These are phyloP conservation scores for Salix dunnii DNA, from an alignment of 345 rosid species.

Conservation along the genomic window DNA sequence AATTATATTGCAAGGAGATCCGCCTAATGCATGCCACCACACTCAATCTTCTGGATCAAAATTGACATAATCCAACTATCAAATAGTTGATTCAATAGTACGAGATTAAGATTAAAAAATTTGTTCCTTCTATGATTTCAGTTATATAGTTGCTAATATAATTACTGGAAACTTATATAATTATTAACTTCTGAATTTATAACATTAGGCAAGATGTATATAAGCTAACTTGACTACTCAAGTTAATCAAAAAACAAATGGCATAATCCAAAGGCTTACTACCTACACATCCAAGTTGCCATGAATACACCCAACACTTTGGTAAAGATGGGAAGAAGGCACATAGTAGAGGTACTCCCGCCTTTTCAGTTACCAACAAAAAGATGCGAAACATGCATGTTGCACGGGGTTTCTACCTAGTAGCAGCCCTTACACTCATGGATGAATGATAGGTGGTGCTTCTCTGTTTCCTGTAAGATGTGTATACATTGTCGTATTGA, in stretches of 20 bases:
- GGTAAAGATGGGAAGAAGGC: not conserved
- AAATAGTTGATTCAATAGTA: too few relatives aligned
- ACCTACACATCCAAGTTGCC: not conserved
- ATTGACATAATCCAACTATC: too few relatives aligned
- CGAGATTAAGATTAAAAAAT: too few relatives aligned
- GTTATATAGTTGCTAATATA: too few relatives aligned
- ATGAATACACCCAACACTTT: not conserved
- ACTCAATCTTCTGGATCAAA: not conserved
- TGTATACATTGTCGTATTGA: slow-evolving; percentile 91
- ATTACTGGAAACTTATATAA: too few relatives aligned
- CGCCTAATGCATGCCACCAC: not conserved
- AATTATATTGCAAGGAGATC: not conserved
- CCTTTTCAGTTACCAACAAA: not conserved
- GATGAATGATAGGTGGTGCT: slow-evolving; percentile 86
- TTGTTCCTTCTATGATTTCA: too few relatives aligned
- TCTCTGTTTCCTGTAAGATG: slow-evolving; percentile 90
- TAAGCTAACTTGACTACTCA: too few relatives aligned
- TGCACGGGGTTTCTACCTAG: slow-evolving; percentile 33
- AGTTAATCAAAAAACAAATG: not conserved
- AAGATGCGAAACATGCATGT: not conserved
- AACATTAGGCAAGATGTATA: too few relatives aligned
- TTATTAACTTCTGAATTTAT: too few relatives aligned
- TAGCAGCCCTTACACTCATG: slow-evolving; percentile 83
- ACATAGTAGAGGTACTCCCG: not conserved
- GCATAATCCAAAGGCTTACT: not conserved